Evolutionary conservation across 192 early-diverging fungal species (phyloP), one percentile per base, ranked within the genome.

Genomic region (Spizellomyces punctatus): DNA sequence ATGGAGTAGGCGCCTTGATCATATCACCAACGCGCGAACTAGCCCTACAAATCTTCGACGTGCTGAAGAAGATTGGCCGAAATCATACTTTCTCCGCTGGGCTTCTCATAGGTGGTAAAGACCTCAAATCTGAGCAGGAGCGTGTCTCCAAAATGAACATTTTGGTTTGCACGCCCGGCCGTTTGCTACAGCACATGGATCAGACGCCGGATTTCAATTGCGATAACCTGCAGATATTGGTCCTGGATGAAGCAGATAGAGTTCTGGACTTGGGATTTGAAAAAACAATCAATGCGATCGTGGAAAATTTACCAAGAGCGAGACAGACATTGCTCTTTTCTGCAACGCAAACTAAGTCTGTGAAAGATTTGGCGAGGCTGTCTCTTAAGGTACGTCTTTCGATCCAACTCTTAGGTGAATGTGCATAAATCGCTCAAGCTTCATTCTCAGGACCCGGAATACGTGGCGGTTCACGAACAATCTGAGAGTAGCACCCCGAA

Each of bases 191-290:
- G 78, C 89, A 94, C 66, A 89, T 96, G 73, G 98, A 99, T 81
- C 79, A 98, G 60, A 85, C 94, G 12, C 92, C 89, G 12, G 92
- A 94, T 46, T 99, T 99, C 61, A 86, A 89, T 69, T 96, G 93
- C 79, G 88, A 89, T 69, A 94, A 81, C 89, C 92, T 79, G 84
- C 89, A 75, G 82, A 80, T 72, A 77, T 88, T 76, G 88, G 94
- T 99, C 6, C 87, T 99, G 57, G 98, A 99, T 79, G 98, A 98
- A 82, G 96, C 96, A 22, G 97, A 99, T 82, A 86, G 96, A 67
- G 94, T 96, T 88, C 79, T 99, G 68, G 96, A 99, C 69, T 85
- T 89, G 73, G 96, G 96, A 62, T 99, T 99, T 78, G 94, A 98
- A 74, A 90, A 89, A 66, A 90, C 91, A 46, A 85, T 99, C 58